These are phyloP conservation scores for Monosporascus sp. DNA, from an alignment of 2,329 filamentous ascomycete species.

Conservation along the genomic window DNA sequence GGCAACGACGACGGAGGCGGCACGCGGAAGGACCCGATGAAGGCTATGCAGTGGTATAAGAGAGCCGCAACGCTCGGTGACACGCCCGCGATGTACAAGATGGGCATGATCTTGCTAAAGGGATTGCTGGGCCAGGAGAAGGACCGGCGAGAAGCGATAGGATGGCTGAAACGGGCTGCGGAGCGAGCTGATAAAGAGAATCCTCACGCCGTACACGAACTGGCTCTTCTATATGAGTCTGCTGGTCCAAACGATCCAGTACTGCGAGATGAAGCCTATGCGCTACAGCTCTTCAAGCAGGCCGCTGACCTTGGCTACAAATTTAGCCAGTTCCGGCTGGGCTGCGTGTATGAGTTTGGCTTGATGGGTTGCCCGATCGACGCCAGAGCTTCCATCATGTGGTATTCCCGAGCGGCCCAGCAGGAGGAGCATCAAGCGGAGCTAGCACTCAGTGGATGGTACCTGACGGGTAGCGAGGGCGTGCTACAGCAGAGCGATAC, in stretches of 20 bases:
- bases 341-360: slow-evolving; percentile 85
- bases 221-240: slow-evolving; percentile 62
- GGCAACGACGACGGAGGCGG: slow-evolving; percentile 91
- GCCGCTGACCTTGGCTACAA: slow-evolving; percentile 90
- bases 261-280: slow-evolving; percentile 75
- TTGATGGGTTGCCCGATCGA: slow-evolving; percentile 78
- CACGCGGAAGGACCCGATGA: slow-evolving; percentile 82
- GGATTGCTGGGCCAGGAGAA: slow-evolving; percentile 81
- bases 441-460: slow-evolving; percentile 82
- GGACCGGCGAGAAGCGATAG: slow-evolving; percentile 80
- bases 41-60: slow-evolving; percentile 98
- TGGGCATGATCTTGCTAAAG: slow-evolving; percentile 93
- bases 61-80: slow-evolving; percentile 86
- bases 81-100: slow-evolving; percentile 94
- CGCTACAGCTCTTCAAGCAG: slow-evolving; percentile 74
- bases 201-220: slow-evolving; percentile 89
- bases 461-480: slow-evolving; percentile 83
- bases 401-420: slow-evolving; percentile 86
- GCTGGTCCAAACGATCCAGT: slow-evolving; percentile 65
- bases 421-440: slow-evolving; percentile 95
- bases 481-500: slow-evolving; percentile 89
- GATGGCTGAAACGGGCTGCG: slow-evolving; percentile 89
- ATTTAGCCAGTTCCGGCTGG: slow-evolving; percentile 86
- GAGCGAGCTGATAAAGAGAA: slow-evolving; percentile 85
- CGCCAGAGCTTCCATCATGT: slow-evolving; percentile 77